Conservation (phyloP, 306 rosid genomes). For the Dryas drummondii region DNA sequence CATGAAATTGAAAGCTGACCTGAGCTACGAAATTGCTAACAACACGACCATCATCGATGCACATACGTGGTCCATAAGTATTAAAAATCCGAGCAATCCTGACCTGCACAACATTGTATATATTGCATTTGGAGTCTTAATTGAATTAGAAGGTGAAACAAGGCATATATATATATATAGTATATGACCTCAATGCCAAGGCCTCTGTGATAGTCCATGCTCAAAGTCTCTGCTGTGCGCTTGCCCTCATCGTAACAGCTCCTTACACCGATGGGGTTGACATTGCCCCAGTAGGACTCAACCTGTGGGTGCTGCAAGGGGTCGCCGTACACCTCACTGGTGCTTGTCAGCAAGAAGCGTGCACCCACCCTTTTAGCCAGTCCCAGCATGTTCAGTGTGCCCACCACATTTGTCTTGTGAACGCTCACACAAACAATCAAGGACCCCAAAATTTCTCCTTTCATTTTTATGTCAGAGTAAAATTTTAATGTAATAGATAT, state of each 20-base stretch:
- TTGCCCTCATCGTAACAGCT: conserved; percentile 96
- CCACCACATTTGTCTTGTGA: conserved; percentile 96
- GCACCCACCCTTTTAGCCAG: conserved; percentile 87
- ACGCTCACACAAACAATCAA: conserved; percentile 33
- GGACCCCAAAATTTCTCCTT: conserved; percentile 27
- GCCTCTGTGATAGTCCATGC: conserved; percentile 94
- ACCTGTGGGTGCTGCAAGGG: conserved; percentile 92
- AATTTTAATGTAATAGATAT: too few species aligned
- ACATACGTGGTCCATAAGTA: conserved; percentile 90
- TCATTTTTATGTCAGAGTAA: too few species aligned
- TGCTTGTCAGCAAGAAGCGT: conserved; percentile 79
- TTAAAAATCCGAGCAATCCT: conserved; percentile 92
- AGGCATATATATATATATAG: too few species aligned
- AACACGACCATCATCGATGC: conserved; percentile 90
- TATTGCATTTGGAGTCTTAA: not conserved
- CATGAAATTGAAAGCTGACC: conserved; percentile 35
- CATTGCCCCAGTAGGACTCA: conserved; percentile 95
- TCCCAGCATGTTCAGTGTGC: conserved; percentile 89
- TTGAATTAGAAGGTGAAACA: too few species aligned
- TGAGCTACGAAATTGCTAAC: conserved; percentile 95
- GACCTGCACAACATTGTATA: conserved; percentile 34
- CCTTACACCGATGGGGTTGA: conserved; percentile 93
- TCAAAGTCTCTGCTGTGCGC: conserved; percentile 88
- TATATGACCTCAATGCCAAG: conserved; percentile 77
- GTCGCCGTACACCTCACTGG: conserved; percentile 95